phyloP scores from a whole-genome alignment of 1,139 yeast genomes.

The Saccharomycopsis hybrid region DNA sequence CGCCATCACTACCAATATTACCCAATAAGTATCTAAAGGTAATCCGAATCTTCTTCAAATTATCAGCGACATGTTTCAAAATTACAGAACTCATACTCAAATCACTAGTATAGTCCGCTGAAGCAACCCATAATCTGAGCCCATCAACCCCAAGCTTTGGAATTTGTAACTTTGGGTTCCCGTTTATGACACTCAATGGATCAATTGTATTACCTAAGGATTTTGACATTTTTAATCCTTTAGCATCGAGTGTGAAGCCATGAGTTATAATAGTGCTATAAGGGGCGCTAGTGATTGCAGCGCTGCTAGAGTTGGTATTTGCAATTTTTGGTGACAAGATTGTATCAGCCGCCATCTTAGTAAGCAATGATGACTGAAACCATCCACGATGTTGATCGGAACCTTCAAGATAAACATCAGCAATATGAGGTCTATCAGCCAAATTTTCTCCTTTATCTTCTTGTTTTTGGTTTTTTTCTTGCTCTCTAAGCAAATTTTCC shows the following conservation, averaged over 20 bases:
- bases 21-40: conserved; percentile 81
- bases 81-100: conserved; percentile 69
- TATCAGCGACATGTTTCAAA: conserved; percentile 69
- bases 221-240: conserved; percentile 89
- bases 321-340: conserved; percentile 27
- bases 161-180: conserved; percentile 47
- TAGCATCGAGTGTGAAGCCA: conserved; percentile 85
- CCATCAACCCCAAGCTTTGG: conserved; percentile 91
- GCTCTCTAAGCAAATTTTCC: conserved; percentile 33
- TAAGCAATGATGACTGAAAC: conserved; percentile 91
- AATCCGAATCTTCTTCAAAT: conserved; percentile 73
- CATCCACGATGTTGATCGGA: conserved; percentile 98
- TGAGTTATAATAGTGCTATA: conserved; percentile 76
- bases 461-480: too few relatives aligned
- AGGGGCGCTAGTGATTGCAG: too few relatives aligned
- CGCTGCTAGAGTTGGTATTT: too few relatives aligned
- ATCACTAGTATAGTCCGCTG: conserved; percentile 79
- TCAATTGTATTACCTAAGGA: conserved; percentile 77
- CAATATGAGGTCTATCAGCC: conserved; percentile 35
- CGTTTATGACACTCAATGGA: conserved; percentile 63
- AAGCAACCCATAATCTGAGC: conserved; percentile 84
- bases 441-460: too few relatives aligned
- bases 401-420: conserved; percentile 88
- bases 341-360: conserved; percentile 61
- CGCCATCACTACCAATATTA: conserved; percentile 40